These are phyloP conservation scores for Neolentinus lepideus DNA, from an alignment of 1,284 basidiomycete genomes.

Conservation along the genomic window DNA sequence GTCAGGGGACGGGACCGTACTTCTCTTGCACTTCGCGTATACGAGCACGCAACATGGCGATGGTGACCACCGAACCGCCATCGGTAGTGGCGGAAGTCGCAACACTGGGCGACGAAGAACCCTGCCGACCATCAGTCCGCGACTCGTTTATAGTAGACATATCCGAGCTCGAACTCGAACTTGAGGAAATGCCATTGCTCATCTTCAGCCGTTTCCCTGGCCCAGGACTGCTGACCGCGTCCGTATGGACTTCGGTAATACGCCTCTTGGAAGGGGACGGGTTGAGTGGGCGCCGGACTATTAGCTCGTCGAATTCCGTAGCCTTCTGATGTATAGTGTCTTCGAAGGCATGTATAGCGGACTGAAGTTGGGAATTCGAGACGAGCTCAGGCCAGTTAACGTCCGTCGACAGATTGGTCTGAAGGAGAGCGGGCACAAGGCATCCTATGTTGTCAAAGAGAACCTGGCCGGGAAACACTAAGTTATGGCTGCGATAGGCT, in stretches of 20 bases:
- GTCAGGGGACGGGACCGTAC: neutral
- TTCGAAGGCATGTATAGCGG: neutral
- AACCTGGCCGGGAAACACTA: neutral
- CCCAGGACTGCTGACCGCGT: neutral
- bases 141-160: neutral
- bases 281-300: neutral
- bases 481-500: neutral
- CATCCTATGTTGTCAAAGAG: neutral
- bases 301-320: neutral
- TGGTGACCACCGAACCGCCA: neutral
- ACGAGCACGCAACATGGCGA: slow-evolving; percentile 1
- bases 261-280: neutral
- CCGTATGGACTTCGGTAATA: neutral
- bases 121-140: neutral
- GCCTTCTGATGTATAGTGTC: neutral
- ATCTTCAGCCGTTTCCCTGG: neutral
- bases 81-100: neutral
- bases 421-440: neutral
- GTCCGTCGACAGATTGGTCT: neutral
- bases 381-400: neutral
- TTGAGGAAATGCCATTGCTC: neutral
- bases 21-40: neutral
- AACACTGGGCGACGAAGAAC: neutral
- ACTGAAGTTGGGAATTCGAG: neutral
- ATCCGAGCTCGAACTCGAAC: neutral